Base-by-base conservation (phyloP, 768 basidiomycete species). In the Tulasnella sp. region DNA sequence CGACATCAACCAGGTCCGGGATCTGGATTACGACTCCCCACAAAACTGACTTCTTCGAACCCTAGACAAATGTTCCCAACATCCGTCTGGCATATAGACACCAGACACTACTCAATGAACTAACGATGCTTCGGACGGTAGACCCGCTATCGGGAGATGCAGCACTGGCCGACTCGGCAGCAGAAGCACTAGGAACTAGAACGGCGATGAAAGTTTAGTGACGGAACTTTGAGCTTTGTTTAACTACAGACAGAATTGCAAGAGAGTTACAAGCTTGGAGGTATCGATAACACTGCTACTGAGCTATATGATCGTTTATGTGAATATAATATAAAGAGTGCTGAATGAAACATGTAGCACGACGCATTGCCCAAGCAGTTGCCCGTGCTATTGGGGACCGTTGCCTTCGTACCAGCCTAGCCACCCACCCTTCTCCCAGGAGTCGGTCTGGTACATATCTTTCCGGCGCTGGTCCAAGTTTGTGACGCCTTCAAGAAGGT, bases 21-120 rank as follows among this genome's bases (percentile, higher is more conserved):
- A 46, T 24, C n/a, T 40, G n/a, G 77, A 31, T 36, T 46, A 68
- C 9, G 38, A 78, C 40, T 18, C 71, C 38, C 16, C 38, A 36
- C 56, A 78, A 36, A 62, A 80, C 74, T 81, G 39, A 72, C 36
- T 52, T 39, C 48, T 79, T 39, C 24, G 6, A 5, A 14, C 14
- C 79, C 8, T 79, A 97, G 95, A 99, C 98, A n/a, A 99, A 99
- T 82, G 97, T 99, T 7, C 98, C 98, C 1, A 91, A 98, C 83
- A 92, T 92, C 79, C 91, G 98, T 39, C 88, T 99, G 52, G 91
- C 91, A n/a, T 99, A 94, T 85, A 89, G 98, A n/a, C 92, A 96
- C 80, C 90, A 92, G 82, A 98, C 97, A 0, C 87, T 99, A 46
- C 82, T 94, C 77, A 95, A 94, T 78, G 98, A 99, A 84, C 87